Evolutionary conservation across 2,329 filamentous ascomycete species (phyloP).

Genomic region (Paraphoma chrysanthemicola): DNA sequence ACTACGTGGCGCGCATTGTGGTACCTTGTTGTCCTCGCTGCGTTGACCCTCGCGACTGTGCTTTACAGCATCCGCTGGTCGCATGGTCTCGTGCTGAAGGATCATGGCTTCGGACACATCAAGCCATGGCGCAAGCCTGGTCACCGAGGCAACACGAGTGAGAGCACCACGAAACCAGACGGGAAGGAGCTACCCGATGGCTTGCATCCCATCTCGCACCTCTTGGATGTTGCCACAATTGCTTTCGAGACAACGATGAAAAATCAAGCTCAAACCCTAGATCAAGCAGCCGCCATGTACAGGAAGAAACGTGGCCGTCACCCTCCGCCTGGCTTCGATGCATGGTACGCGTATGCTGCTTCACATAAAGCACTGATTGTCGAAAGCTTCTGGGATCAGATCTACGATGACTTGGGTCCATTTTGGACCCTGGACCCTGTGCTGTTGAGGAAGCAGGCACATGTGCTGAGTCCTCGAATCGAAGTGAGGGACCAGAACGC

Average conservation of each 20-base stretch:
- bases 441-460: constrained; percentile 50
- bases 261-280: constrained; percentile 47
- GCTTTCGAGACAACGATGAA: constrained; percentile 36
- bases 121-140: not conserved
- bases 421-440: constrained; percentile 56
- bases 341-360: constrained; percentile 56
- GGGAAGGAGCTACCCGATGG: not conserved
- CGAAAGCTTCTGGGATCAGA: constrained; percentile 60
- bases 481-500: constrained; percentile 50
- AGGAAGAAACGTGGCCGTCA: constrained; percentile 53
- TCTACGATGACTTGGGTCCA: constrained; percentile 58
- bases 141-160: not conserved
- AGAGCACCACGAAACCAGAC: not conserved
- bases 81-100: not conserved
- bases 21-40: constrained; percentile 13
- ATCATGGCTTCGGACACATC: not conserved
- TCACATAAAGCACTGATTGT: constrained; percentile 51
- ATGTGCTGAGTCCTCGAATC: constrained; percentile 47
- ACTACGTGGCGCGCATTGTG: constrained; percentile 22
- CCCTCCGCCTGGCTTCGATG: constrained; percentile 58
- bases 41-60: constrained; percentile 12
- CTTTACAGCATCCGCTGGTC: constrained; percentile 16
- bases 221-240: constrained; percentile 43
- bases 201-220: constrained; percentile 47
- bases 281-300: constrained; percentile 53